Conservation (phyloP, 1,139 yeast genomes). For the Geotrichum reessii region DNA sequence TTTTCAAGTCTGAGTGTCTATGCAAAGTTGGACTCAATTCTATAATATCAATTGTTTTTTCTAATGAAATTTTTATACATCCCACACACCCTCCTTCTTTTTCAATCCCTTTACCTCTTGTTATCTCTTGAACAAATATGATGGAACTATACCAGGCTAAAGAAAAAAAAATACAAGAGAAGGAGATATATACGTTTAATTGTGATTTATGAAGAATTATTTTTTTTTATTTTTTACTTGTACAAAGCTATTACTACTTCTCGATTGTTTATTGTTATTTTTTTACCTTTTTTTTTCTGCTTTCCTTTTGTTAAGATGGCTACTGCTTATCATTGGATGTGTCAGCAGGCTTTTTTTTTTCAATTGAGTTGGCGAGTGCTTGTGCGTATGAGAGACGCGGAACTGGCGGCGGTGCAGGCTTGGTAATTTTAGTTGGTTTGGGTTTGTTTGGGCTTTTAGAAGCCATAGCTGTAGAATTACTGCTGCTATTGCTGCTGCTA, state of each 20-base stretch:
- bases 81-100: too few relatives aligned
- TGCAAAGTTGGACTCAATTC: conserved; percentile 36
- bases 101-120: too few relatives aligned
- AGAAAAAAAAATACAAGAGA: background rate
- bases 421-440: background rate
- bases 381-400: background rate
- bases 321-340: background rate
- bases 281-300: background rate
- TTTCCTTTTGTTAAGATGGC: background rate
- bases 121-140: too few relatives aligned
- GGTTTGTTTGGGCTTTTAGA: background rate
- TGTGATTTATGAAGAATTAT: background rate
- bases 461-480: background rate
- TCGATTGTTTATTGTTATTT: background rate
- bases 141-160: background rate
- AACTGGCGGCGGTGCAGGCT: background rate
- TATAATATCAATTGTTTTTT: conserved; percentile 21
- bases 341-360: background rate
- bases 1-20: conserved; percentile 29
- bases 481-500: too few relatives aligned
- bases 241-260: background rate
- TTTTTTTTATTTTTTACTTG: background rate
- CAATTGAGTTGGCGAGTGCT: background rate
- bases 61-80: background rate
- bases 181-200: background rate